Percentiles rank a stretch among this genome's conserved stretches.
phyloP scores from a whole-genome alignment of 2,329 filamentous ascomycete species.

The Penicillium sclerotigenum region DNA sequence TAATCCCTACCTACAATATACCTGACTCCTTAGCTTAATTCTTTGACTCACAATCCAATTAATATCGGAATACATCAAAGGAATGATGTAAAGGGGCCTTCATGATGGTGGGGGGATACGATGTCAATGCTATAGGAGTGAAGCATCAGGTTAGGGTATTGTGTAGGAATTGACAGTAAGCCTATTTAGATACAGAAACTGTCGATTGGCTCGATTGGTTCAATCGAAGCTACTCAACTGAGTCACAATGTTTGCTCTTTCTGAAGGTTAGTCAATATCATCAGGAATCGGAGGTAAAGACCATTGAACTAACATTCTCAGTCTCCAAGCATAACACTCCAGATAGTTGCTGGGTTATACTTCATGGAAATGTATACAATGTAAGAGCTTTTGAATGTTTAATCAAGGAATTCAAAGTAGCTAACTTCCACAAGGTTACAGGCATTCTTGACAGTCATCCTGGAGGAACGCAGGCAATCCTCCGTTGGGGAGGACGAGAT shows the following conservation, averaged over 20 bases:
- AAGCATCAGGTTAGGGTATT: neutral
- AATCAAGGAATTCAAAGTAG: too few species aligned
- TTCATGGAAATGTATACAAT: constrained; percentile 8
- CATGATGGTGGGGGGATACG: neutral
- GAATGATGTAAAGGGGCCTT: neutral
- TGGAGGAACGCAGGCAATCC: constrained; percentile 80
- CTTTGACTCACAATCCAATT: neutral
- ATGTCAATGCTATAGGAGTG: neutral
- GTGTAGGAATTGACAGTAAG: neutral
- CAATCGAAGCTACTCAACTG: neutral
- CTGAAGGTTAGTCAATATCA: neutral
- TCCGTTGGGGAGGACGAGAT: constrained; percentile 82
- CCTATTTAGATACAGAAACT: neutral
- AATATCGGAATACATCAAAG: neutral
- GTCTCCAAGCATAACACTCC: constrained; percentile 2
- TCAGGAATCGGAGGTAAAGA: neutral
- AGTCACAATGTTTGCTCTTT: neutral
- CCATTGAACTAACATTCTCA: neutral
- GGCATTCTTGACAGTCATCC: constrained; percentile 80
- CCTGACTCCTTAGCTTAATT: neutral
- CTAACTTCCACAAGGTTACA: constrained; percentile 50
- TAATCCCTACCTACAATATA: neutral
- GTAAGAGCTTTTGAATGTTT: neutral
- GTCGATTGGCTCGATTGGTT: too few species aligned
- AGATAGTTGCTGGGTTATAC: constrained; percentile 10